Evolutionary conservation across 306 rosid species (phyloP), one percentile per base, ranked within the genome.

Genomic region (Lablab purpureus): DNA sequence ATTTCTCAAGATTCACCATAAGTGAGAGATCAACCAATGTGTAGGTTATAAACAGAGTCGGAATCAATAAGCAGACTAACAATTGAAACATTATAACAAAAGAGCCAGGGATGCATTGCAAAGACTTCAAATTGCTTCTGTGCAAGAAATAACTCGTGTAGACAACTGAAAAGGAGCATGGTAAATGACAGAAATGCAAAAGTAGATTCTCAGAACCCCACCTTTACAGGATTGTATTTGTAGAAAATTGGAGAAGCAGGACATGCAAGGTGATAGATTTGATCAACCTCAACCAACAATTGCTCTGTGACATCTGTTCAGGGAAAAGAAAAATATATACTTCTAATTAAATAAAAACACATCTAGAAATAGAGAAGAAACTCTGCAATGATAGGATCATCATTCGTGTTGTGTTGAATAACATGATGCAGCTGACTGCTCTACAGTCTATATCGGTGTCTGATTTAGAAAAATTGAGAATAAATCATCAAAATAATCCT

Each of bases 161-260:
- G 34, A 43, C 30, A 62, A 18, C 15, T 21, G 30, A 32, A 15
- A 34, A 21, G 18, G 64, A 45, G 4, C 9, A 47, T 28, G 47
- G 64, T 45, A 43, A 51, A 65, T 14, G 19, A 50, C 54, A 69
- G 21, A 75, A 76, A 78, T 4, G 18, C 43, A 58, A 45, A 59
- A 68, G 0, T 18, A 75, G 21, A 50, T 71, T 56, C 40, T 25
- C 40, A 34, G 28, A 76, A 15, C 21, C 83, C 13, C 60, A 88
- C 98, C 97, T 94, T 94, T 27, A 94, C 98, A 77, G 98, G 98
- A 69, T 94, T 94, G 86, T 94, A 89, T 80, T 94, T 92, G 83
- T 94, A 94, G 89, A 94, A 94, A 71, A 94, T 94, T 7, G 98
- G 98, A 71, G 98, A 94, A 54, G 98, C 98, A 0, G 98, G 98